Evolutionary conservation across 495 filamentous ascomycete species (phyloP).

Genomic region (Xylaria bambusicola): DNA sequence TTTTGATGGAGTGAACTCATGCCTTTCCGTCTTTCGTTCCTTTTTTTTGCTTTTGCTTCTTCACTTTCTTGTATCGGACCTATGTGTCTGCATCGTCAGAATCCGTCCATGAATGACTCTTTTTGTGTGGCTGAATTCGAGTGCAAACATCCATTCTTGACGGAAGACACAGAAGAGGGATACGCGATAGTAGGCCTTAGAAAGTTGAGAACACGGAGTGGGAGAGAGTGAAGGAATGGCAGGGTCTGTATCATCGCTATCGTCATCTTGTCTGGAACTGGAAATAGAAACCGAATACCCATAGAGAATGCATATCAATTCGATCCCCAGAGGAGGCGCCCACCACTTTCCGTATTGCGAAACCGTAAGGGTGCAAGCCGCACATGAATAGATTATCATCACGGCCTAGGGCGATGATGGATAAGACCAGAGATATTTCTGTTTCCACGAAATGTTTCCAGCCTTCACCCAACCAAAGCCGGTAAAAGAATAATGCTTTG

Average conservation of each 20-base stretch:
- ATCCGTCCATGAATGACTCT: background rate
- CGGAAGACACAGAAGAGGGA: background rate
- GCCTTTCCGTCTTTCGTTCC: slow-evolving; percentile 14
- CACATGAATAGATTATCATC: no score
- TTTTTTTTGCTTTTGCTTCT: slow-evolving; percentile 16
- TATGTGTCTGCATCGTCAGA: slow-evolving; percentile 11
- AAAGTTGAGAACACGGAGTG: no score
- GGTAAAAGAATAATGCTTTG: background rate
- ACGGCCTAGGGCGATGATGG: no score
- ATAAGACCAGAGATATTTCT: no score
- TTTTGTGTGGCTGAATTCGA: background rate
- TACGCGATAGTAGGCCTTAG: no score
- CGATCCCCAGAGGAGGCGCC: no score
- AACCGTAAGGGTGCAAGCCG: no score
- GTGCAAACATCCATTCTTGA: background rate
- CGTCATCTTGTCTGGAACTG: background rate
- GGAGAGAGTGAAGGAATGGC: no score
- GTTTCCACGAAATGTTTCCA: no score
- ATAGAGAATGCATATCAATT: no score
- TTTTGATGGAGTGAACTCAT: slow-evolving; percentile 10
- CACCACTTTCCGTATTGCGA: no score
- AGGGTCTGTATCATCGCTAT: background rate
- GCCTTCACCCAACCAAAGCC: background rate
- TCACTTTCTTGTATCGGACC: slow-evolving; percentile 18
- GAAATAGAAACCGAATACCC: background rate